Base-by-base conservation (phyloP, 192 early-diverging fungal species). In the Linnemannia schmuckeri region DNA sequence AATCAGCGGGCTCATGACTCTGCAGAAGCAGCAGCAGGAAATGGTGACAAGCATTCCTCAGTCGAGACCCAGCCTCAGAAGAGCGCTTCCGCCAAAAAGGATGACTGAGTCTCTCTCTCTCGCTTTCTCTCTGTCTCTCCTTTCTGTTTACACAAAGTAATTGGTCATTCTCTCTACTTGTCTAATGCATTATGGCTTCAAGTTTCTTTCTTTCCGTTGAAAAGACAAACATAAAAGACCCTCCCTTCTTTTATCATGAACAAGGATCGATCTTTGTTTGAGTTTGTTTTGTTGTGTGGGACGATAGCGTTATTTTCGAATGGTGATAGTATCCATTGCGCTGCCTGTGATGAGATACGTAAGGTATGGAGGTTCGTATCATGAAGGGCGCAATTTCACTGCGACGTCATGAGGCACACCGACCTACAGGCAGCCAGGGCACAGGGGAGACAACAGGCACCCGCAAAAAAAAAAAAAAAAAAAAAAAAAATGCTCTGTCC, bases 81-180 rank as follows among this genome's bases (percentile, higher is more conserved):
- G 44, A 77, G 75, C 37, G 80, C 42, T 8, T 20, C n/a, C 4
- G 86, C 82, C 38, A 88, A 88, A 74, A 88, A 88, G 77, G 82
- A 79, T 33, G 75, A 80, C 20, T 86, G 46, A 72, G 30, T 33
- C 8, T 66, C 61, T 33, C 13, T 33, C 30, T 33, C n/a, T n/a
- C n/a, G n/a, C n/a, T n/a, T n/a, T n/a, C n/a, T n/a, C n/a, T n/a
- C n/a, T n/a, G n/a, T n/a, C n/a, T 13, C 3, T 30, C 3, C 13
- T 66, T 9, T 3, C 12, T 2, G 15, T 15, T 13, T 33, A 5
- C 12, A 66, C 49, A 17, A 17, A 20, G 1, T 1, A 5, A 5
- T 49, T 49, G 10, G 0, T 17, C 1, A 20, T 1, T 49, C 17
- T 49, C 15, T 17, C 4, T 52, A 52, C 40, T 24, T 63, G 55